phyloP scores from a whole-genome alignment of 805 yeast genomes.

The Myxozyma lipomycoides region DNA sequence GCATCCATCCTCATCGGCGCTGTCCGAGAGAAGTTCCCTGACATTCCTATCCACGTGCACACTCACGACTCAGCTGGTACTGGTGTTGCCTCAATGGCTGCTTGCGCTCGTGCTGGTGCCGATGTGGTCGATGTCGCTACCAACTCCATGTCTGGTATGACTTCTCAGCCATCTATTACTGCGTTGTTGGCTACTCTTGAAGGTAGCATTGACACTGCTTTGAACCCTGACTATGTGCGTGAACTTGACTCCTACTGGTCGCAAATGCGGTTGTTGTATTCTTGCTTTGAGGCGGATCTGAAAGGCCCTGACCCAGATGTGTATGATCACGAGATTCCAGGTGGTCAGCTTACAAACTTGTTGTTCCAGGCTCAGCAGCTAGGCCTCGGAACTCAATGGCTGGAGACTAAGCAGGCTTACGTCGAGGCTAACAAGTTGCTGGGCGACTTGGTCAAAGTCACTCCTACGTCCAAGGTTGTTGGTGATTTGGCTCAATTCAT shows the following conservation, averaged over 20 bases:
- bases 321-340: constrained; percentile 97
- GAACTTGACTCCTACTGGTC: constrained; percentile 96
- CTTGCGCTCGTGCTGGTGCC: constrained; percentile 93
- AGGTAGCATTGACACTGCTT: constrained; percentile 74
- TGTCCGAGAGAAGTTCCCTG: constrained; percentile 82
- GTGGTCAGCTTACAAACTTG: constrained; percentile 97
- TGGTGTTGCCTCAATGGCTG: constrained; percentile 95
- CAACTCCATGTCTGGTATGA: constrained; percentile 96
- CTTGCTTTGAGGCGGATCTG: constrained; percentile 96
- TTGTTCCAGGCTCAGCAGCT: constrained; percentile 99
- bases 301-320: constrained; percentile 99
- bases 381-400: constrained; percentile 96
- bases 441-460: constrained; percentile 97
- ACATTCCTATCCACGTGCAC: constrained; percentile 95
- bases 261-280: constrained; percentile 93
- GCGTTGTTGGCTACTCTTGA: constrained; percentile 91
- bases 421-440: constrained; percentile 82
- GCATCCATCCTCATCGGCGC: constrained; percentile 76
- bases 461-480: constrained; percentile 99
- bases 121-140: constrained; percentile 97
- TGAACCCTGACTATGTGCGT: constrained; percentile 63
- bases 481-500: constrained; percentile 99
- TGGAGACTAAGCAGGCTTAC: constrained; percentile 90
- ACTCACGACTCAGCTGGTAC: constrained; percentile 99
- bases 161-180: constrained; percentile 94